These are phyloP conservation scores for Penicillium expansum DNA, from an alignment of 2,329 filamentous ascomycete genomes.

Conservation along the genomic window DNA sequence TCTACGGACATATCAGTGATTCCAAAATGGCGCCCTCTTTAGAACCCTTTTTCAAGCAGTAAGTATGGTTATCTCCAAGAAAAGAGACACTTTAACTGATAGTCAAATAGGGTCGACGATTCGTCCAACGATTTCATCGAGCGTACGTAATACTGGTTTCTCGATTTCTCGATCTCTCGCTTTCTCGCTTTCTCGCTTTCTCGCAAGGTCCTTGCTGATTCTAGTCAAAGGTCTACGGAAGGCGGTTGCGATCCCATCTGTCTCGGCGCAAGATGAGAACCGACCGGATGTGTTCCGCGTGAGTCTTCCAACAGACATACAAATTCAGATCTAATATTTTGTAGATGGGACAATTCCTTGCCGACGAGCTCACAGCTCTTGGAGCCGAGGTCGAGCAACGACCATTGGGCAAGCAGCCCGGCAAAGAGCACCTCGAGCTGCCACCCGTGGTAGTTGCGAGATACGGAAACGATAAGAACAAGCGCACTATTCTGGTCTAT, in stretches of 20 bases:
- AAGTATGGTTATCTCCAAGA: slow-evolving; percentile 19
- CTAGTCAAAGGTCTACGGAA: slow-evolving; percentile 62
- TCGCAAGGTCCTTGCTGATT: slow-evolving; percentile 1
- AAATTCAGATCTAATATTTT: background rate
- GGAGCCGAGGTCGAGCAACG: slow-evolving; percentile 86
- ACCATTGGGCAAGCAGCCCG: slow-evolving; percentile 84
- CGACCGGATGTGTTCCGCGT: slow-evolving; percentile 85
- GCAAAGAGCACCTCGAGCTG: slow-evolving; percentile 83
- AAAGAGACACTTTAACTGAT: slow-evolving; percentile 2
- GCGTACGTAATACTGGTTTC: slow-evolving; percentile 46
- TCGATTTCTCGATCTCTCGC: background rate
- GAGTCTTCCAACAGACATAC: slow-evolving; percentile 16
- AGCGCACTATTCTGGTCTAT: slow-evolving; percentile 93
- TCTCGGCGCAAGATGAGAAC: slow-evolving; percentile 86
- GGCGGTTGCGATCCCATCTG: slow-evolving; percentile 92
- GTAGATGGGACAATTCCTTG: slow-evolving; percentile 88
- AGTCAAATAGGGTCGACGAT: slow-evolving; percentile 60
- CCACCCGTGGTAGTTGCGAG: slow-evolving; percentile 89
- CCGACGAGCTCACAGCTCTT: slow-evolving; percentile 73
- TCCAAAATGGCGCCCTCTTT: slow-evolving; percentile 83
- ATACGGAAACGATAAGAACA: slow-evolving; percentile 87
- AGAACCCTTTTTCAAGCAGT: slow-evolving; percentile 86
- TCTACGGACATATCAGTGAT: slow-evolving; percentile 48
- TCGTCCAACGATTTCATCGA: slow-evolving; percentile 81
- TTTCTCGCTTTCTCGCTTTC: background rate